These are phyloP conservation scores for Hansenula anomala DNA, from an alignment of 1,139 yeast species.

Conservation along the genomic window DNA sequence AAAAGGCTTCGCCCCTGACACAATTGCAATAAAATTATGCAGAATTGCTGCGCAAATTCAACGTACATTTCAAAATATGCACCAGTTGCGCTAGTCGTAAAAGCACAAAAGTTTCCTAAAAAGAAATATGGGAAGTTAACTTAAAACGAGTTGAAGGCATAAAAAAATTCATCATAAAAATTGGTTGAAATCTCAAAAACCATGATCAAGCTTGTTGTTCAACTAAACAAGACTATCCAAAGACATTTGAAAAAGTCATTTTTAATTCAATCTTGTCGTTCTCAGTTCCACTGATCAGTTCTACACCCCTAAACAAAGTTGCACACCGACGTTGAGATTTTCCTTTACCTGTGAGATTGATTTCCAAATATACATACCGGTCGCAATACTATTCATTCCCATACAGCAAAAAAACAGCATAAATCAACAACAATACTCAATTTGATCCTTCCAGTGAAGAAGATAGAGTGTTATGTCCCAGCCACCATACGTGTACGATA, in stretches of 20 bases:
- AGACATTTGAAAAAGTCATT: too few species aligned
- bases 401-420: neutral
- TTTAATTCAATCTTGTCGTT: too few species aligned
- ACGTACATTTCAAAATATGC: slow-evolving; percentile 2
- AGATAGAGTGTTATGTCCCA: slow-evolving; percentile 8
- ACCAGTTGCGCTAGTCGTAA: slow-evolving; percentile 2
- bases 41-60: neutral
- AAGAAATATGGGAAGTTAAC: neutral
- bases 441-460: neutral
- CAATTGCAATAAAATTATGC: neutral
- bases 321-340: too few species aligned
- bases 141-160: neutral
- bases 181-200: slow-evolving; percentile 1
- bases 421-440: neutral
- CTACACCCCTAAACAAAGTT: too few species aligned
- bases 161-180: too few species aligned
- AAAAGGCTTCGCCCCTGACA: slow-evolving; percentile 3
- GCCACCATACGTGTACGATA: slow-evolving; percentile 12
- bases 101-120: neutral
- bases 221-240: too few species aligned
- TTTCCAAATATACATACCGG: slow-evolving; percentile 2
- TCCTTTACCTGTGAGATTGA: slow-evolving; percentile 2
- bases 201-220: too few species aligned
- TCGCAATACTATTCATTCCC: neutral
- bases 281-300: too few species aligned